Evolutionary conservation across 306 rosid species (phyloP), one percentile per base, ranked within the genome.

Genomic region (Acacia acuminata): DNA sequence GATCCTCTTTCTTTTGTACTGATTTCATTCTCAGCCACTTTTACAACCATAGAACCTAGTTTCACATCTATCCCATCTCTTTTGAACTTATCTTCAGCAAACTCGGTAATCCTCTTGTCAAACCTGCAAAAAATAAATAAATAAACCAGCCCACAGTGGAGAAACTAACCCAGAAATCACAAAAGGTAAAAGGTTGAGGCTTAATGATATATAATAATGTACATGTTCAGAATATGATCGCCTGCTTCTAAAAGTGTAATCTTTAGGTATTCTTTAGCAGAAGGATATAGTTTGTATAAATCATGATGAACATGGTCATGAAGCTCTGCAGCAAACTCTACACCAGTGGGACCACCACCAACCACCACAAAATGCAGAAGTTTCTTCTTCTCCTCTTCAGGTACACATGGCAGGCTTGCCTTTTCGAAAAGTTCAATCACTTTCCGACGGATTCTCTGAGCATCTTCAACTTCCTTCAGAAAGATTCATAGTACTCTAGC

Each of bases 301-400:
- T 96, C 99, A 71, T 88, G 96, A 60, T 88, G 93, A 38, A 93
- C 94, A 78, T 81, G 92, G 72, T 96, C 99, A 86, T 96, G 89
- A 88, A 96, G 93, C 79, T 82, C 98, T 27, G 98, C 99, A 70
- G 99, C 90, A 85, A 96, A 96, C 87, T 96, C 99, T 68, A 96
- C 99, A 32, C 99, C 99, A 66, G 98, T 92, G 73, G 99, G 99
- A 84, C 99, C 99, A 79, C 99, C 99, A 67, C 98, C 99, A 82
- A 96, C 97, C 73, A 96, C 5, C 64, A 97, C 98, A 88, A 96
- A 96, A 86, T 91, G 92, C 30, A 96, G 94, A 86, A 96, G 94
- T 66, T 84, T 94, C 84, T 89, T 88, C 92, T 88, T 92, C 84
- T 96, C 99, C 77, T 90, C 98, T 76, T 82, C 96, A n/a, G 91